Evolutionary conservation across 768 basidiomycete genomes (phyloP), one percentile per base, ranked within the genome.

Genomic region (Tulasnella sp.): DNA sequence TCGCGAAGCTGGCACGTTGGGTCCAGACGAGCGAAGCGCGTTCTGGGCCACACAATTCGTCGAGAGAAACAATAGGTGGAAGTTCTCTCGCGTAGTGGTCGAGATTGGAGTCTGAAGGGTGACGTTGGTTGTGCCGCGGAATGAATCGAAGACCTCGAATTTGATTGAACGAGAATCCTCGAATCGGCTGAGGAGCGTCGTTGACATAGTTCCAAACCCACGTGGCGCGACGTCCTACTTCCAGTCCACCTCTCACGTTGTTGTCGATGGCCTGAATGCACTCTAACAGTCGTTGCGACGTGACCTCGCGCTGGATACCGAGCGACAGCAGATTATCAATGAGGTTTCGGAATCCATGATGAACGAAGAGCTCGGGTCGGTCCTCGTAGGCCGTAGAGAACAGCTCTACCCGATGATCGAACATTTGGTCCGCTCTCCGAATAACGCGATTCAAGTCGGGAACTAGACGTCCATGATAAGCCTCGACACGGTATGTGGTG

Each of bases 1-100:
- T 31, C 46, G 24, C 54, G 37, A 78, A 78, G 42, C 54, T 41
- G 58, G 77, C 64, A 40, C 77, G 77, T 40, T 78, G 77, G 18
- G 77, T 78, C 77, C 77, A 78, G 6, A 40, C 34, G 5, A 78
- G 40, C 44, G 75, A 54, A 31, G 31, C 22, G 7, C 50, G 75
- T 16, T 76, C 75, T 48, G 40, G 44, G 31, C 11, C 44, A 41
- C 28, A 48, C 16, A 76, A 12, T n/a, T 76, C 75, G 11, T 34
- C 34, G 4, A 54, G 75, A 11, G 75, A 44, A 16, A 76, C 75
- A 5, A 76, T 42, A 31, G 44, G 46, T 8, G 75, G 75, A 6
- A 76, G 75, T 6, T 44, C 44, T 4, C 31, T 31, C 1, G 41
- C 75, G n/a, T 48, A 48, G n/a, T 16, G 75, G 31, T 54, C 75